These are phyloP conservation scores for Naganishia cerealis DNA, from an alignment of 1,284 basidiomycete species.

Conservation along the genomic window DNA sequence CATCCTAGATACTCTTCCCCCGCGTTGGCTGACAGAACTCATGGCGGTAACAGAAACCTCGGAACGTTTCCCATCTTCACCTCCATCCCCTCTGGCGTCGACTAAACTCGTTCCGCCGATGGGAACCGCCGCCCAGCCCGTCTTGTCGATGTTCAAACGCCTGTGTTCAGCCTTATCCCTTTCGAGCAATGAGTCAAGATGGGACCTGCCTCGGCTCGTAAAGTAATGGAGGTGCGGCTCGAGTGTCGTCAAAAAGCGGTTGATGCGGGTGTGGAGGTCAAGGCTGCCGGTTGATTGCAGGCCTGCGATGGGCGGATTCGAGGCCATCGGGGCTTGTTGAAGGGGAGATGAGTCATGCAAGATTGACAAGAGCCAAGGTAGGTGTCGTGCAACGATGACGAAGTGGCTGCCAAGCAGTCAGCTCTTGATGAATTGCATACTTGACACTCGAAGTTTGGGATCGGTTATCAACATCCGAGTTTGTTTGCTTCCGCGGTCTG, in stretches of 20 bases:
- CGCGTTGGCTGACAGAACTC: constrained; percentile 25
- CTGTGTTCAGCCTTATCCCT: constrained; percentile 5
- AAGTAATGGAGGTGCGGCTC: constrained; percentile 20
- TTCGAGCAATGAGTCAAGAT: constrained; percentile 17
- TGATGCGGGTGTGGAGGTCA: constrained; percentile 21
- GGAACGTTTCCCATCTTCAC: neutral
- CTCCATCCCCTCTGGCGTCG: neutral
- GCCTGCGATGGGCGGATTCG: constrained; percentile 16
- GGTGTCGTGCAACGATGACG: neutral
- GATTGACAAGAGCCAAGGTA: constrained; percentile 1
- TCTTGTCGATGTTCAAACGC: constrained; percentile 11
- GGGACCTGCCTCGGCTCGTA: neutral
- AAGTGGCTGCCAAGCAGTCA: neutral
- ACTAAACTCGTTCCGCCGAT: neutral
- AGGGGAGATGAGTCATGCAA: neutral
- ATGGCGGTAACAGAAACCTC: constrained; percentile 7
- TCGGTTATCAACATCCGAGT: constrained; percentile 7
- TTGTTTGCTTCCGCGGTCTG: constrained; percentile 5
- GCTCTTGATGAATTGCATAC: neutral
- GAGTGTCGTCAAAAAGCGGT: constrained; percentile 20
- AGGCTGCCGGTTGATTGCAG: constrained; percentile 4
- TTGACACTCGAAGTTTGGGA: neutral
- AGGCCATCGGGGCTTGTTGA: neutral
- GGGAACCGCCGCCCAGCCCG: constrained; percentile 10
- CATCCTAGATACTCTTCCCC: constrained; percentile 17